These are phyloP conservation scores for Aspergillus sp. DNA, from an alignment of 2,329 filamentous ascomycete species.

Conservation along the genomic window DNA sequence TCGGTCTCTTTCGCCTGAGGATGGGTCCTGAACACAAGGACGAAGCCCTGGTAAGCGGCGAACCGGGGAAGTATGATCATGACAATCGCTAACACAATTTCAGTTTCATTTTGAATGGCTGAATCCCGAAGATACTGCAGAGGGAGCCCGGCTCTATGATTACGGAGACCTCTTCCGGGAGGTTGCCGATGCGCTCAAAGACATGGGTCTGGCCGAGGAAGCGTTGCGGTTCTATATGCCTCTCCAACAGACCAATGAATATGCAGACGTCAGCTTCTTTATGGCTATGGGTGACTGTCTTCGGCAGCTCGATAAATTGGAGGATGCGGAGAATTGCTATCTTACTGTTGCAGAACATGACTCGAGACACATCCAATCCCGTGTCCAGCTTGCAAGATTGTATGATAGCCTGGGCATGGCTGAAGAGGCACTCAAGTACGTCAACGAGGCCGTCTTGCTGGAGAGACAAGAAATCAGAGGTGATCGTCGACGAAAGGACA, in stretches of 20 bases:
- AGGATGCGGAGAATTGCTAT: constrained; percentile 74
- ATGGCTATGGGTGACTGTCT: constrained; percentile 61
- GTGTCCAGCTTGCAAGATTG: constrained; percentile 76
- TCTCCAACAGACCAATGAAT: constrained; percentile 46
- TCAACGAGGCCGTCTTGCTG: constrained; percentile 70
- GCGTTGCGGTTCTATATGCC: constrained; percentile 59
- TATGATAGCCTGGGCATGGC: constrained; percentile 73
- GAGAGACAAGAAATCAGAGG: constrained; percentile 43
- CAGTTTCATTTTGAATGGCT: constrained; percentile 69
- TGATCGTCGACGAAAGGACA: constrained; percentile 31
- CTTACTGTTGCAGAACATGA: constrained; percentile 71
- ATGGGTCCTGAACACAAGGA: constrained; percentile 58
- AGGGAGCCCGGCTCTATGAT: constrained; percentile 56
- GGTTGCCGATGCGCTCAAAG: constrained; percentile 58
- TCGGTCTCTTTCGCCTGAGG: constrained; percentile 78
- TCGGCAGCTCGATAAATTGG: constrained; percentile 59
- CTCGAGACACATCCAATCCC: constrained; percentile 68
- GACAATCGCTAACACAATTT: constrained; percentile 4
- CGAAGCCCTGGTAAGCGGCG: constrained; percentile 67
- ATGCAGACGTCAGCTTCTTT: constrained; percentile 50
- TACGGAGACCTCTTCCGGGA: constrained; percentile 80
- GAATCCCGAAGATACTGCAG: constrained; percentile 57
- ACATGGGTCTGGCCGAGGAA: constrained; percentile 50
- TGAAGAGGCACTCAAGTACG: constrained; percentile 73
- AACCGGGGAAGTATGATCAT: not conserved